Conservation (phyloP, 495 filamentous ascomycete genomes). For the Tuber magnatum region DNA sequence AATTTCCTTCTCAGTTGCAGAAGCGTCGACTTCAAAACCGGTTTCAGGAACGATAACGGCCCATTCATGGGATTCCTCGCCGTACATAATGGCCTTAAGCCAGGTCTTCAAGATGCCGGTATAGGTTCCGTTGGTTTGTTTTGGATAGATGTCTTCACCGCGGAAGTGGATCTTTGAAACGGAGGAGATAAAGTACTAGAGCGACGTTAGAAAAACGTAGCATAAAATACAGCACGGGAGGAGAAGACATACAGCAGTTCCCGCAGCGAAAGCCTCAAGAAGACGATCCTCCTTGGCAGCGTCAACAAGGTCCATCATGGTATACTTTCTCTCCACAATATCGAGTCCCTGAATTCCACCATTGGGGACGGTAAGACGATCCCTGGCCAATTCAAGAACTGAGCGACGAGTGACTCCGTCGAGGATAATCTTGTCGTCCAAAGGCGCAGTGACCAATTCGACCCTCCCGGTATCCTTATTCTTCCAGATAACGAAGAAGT, state of each 20-base stretch:
- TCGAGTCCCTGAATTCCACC: conserved; percentile 54
- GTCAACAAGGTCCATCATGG: conserved; percentile 67
- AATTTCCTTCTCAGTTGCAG: conserved; percentile 20
- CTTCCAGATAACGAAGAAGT: conserved; percentile 84
- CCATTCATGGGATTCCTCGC: conserved; percentile 73
- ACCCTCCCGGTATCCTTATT: conserved; percentile 56
- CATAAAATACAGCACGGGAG: neutral
- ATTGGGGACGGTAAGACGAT: conserved; percentile 48
- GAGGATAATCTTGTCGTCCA: conserved; percentile 74
- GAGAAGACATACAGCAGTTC: conserved; percentile 64
- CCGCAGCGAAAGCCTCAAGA: conserved; percentile 76
- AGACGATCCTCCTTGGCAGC: conserved; percentile 69
- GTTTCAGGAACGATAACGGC: conserved; percentile 63
- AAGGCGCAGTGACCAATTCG: conserved; percentile 73
- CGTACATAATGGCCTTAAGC: conserved; percentile 81
- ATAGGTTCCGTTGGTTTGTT: conserved; percentile 54
- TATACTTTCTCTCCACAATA: conserved; percentile 71
- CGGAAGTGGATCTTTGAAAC: conserved; percentile 67
- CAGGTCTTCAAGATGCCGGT: conserved; percentile 65
- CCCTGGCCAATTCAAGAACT: conserved; percentile 64
- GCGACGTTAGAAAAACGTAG: conserved; percentile 11
- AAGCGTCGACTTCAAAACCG: conserved; percentile 25
- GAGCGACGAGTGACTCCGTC: conserved; percentile 75
- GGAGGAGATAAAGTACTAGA: conserved; percentile 70
- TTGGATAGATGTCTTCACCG: conserved; percentile 59